Conservation (phyloP, 2,329 filamentous ascomycete genomes). For the Epichloe coenophiala region DNA sequence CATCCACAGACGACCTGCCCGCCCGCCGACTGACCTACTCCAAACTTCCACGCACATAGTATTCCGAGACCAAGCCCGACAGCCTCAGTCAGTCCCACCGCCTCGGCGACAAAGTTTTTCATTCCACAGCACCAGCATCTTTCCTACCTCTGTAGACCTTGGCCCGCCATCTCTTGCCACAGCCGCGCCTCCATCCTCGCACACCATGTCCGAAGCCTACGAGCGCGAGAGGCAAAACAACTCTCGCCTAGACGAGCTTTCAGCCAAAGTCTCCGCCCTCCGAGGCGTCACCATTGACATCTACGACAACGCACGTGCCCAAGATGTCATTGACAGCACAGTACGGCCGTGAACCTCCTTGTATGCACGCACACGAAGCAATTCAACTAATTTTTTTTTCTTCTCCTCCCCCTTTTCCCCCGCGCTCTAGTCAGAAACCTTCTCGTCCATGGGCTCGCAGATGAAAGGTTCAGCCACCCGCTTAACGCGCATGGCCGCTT, state of each 20-base stretch:
- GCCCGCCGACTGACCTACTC: no score
- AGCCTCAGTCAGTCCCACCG: not conserved
- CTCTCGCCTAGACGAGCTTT: conserved; percentile 80
- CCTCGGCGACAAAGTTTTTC: not conserved
- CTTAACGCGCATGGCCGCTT: conserved; percentile 77
- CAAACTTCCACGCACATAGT: no score
- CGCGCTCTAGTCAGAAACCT: conserved; percentile 59
- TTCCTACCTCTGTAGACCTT: not conserved
- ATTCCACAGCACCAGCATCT: not conserved
- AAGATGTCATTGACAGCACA: conserved; percentile 77
- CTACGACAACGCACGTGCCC: conserved; percentile 85
- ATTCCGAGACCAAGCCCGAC: no score
- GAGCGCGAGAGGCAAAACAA: conserved; percentile 87
- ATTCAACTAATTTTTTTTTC: not conserved
- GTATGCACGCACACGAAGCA: not conserved
- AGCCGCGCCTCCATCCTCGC: not conserved
- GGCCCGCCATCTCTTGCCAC: not conserved
- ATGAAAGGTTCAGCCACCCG: conserved; percentile 74
- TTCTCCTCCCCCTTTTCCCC: not conserved
- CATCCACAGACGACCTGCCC: no score
- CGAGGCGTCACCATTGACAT: conserved; percentile 94
- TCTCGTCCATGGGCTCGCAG: conserved; percentile 71
- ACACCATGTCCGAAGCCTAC: conserved; percentile 58
- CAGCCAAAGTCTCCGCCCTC: conserved; percentile 79
- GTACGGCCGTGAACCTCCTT: conserved; percentile 32